Evolutionary conservation across 257 asterid genomes (phyloP), one percentile per base, ranked within the genome.

Genomic region (Paraleonurus japonicus): DNA sequence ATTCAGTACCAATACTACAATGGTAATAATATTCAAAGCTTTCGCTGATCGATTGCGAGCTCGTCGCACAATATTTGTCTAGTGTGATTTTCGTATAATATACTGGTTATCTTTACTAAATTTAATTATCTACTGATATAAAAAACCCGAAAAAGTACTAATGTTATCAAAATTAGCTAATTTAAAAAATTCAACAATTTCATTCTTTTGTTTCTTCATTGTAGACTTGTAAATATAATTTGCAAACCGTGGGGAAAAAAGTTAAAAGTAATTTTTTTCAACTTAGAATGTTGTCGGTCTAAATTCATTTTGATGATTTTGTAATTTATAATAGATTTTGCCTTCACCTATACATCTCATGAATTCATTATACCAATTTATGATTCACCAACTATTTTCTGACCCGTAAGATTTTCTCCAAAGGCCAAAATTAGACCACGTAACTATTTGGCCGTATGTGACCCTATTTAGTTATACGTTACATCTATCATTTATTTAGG

Each of bases 1-100:
- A 50, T 80, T 55, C 86, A 90, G 57, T 87, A 88, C 65, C 85
- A 87, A 39, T 87, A 70, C 70, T 79, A 77, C 74, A 82, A 88
- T 48, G 96, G 97, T 86, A 0, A 67, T n/a, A n/a, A n/a, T n/a
- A 76, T 69, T 32, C 37, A 4, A 32, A 32, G n/a, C n/a, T n/a
- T n/a, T n/a, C n/a, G n/a, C n/a, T n/a, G n/a, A n/a, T n/a, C n/a
- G n/a, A n/a, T n/a, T n/a, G n/a, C n/a, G n/a, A n/a, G n/a, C n/a
- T n/a, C n/a, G n/a, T n/a, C n/a, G n/a, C n/a, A n/a, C n/a, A n/a
- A n/a, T n/a, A n/a, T n/a, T n/a, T n/a, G n/a, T n/a, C n/a, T n/a
- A n/a, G n/a, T n/a, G n/a, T n/a, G n/a, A n/a, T n/a, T n/a, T n/a
- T n/a, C n/a, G n/a, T n/a, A n/a, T n/a, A n/a, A n/a, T n/a, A n/a